Evolutionary conservation across 805 yeast species (phyloP), one percentile per base, ranked within the genome.

Genomic region (Saturnispora saitoi): DNA sequence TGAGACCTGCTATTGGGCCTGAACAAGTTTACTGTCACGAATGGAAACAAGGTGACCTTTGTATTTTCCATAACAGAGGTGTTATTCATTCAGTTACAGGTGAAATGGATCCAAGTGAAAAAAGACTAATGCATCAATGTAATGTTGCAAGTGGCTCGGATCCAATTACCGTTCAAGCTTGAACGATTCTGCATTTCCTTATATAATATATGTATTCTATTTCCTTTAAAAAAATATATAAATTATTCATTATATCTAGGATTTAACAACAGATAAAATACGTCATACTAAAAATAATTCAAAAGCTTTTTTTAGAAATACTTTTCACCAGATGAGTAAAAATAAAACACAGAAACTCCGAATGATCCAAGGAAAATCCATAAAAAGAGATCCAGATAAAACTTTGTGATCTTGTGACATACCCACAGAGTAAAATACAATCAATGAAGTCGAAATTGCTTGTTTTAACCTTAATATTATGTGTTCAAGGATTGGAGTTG

Each of bases 21-120:
- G 62, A 78, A 48, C 62, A 81, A 42, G 80, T 88, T 10, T 86
- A 85, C 65, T 84, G 89, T 3, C 95, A 88, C 64, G 77, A 78
- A 43, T 88, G 96, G 96, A 68, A 69, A 17, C 74, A 80, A 55
- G 96, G 95, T 48, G 96, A 88, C 59, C 73, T 88, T 60, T 93
- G 86, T 32, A 81, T 88, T 48, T 88, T 88, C 72, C 87, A 73
- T 68, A 88, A 88, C 72, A 75, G 91, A 63, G 95, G 95, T 40
- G 90, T 88, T 10, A 85, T 91, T 84, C 96, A 88, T 63, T 80
- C 91, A 1, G 96, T 88, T 30, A 87, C 95, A 14, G 95, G 96
- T 46, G 95, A 87, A 66, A 83, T 88, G 67, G 81, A 77, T 17
- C 75, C 75, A 17, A 86, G 83, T 43, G 93, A 87, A 61, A 79